These are phyloP conservation scores for Penicillium sp. DNA, from an alignment of 2,329 filamentous ascomycete species.

Conservation along the genomic window DNA sequence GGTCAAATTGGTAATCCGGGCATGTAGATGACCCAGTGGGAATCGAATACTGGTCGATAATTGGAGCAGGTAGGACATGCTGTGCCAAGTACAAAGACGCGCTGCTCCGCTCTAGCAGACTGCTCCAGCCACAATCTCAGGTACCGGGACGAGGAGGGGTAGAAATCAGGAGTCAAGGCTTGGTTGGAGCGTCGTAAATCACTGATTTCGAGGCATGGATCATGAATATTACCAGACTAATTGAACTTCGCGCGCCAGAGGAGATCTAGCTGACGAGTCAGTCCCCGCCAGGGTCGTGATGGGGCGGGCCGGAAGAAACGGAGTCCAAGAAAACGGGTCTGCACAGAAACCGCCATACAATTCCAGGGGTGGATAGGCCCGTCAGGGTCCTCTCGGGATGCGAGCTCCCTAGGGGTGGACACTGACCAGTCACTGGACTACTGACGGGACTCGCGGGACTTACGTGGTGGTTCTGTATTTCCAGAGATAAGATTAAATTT, in stretches of 20 bases:
- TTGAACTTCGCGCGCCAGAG: conserved; percentile 1
- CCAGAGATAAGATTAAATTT: background rate
- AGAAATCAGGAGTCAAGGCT: background rate
- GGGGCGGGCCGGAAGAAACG: conserved; percentile 31
- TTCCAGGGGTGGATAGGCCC: conserved; percentile 24
- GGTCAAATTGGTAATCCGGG: conserved; percentile 23
- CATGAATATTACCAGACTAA: conserved; percentile 3
- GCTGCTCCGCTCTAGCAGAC: background rate
- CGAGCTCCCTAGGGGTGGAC: background rate
- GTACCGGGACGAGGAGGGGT: background rate
- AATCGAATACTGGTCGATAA: background rate
- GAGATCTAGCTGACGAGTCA: conserved; percentile 25
- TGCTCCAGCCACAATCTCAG: conserved; percentile 1
- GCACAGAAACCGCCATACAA: conserved; percentile 24
- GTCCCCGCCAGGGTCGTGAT: conserved; percentile 24
- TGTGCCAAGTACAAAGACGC: background rate
- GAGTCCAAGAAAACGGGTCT: conserved; percentile 29
- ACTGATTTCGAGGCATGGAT: background rate
- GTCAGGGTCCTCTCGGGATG: conserved; percentile 15
- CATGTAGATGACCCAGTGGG: background rate
- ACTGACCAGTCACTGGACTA: background rate
- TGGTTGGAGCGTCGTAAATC: background rate
- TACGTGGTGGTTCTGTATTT: background rate
- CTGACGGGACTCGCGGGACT: background rate
- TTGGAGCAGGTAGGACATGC: background rate